A percentile compares a stretch with the other conserved stretches of the same genome.
phyloP scores from a whole-genome alignment of 139 green algal genomes.

The Chlorella vulgaris region DNA sequence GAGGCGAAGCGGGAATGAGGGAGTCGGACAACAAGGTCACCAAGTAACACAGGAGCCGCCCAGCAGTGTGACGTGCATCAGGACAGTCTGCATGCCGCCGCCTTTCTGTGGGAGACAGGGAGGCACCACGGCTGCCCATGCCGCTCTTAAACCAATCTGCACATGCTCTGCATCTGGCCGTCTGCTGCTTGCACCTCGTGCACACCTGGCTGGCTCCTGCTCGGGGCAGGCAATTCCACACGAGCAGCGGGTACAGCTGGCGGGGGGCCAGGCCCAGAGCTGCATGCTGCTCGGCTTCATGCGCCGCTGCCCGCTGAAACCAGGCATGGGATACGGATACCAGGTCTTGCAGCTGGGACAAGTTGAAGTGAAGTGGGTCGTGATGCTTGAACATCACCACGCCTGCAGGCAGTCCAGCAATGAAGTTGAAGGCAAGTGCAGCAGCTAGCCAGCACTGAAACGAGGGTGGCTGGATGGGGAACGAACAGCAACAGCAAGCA shows the following conservation, averaged over 20 bases:
- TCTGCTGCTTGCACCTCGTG: too few relatives aligned
- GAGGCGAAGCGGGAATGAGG: conserved; percentile 53
- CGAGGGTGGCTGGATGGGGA: background rate
- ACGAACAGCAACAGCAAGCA: background rate
- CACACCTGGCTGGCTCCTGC: conserved; percentile 36
- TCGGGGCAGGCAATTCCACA: conserved; percentile 78
- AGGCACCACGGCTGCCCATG: too few relatives aligned
- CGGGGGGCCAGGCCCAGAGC: background rate
- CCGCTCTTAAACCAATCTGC: too few relatives aligned
- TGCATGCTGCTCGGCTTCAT: background rate
- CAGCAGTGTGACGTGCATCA: too few relatives aligned
- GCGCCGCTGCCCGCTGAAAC: conserved; percentile 45
- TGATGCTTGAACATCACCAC: conserved; percentile 86
- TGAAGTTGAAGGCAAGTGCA: background rate
- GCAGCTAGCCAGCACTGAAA: background rate
- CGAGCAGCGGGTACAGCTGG: conserved; percentile 56
- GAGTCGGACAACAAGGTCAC: background rate
- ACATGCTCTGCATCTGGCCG: too few relatives aligned
- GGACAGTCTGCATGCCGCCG: too few relatives aligned
- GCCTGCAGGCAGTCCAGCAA: conserved; percentile 58
- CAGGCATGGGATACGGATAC: conserved; percentile 58
- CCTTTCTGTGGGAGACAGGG: too few relatives aligned
- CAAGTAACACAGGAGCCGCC: background rate
- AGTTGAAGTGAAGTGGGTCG: conserved; percentile 74
- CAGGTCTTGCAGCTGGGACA: conserved; percentile 62